Evolutionary conservation across 1,284 basidiomycete genomes (phyloP), one percentile per base, ranked within the genome.

Genomic region (Coriolopsis trogii): DNA sequence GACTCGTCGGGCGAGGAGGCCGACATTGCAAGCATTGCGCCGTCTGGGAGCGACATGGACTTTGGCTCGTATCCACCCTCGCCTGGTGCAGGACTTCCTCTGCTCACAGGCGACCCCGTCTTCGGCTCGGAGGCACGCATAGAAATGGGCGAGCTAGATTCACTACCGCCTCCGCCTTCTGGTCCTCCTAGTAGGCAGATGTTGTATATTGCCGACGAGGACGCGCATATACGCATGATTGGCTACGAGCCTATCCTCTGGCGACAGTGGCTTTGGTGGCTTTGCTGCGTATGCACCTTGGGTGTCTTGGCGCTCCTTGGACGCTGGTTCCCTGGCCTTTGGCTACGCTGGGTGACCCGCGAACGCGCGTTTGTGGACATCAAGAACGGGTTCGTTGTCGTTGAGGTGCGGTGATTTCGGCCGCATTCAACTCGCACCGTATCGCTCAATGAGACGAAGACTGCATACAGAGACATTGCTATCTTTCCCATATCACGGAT

Each of bases 301-400:
- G 97, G 97, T 3, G 70, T 85, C 7, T 73, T 98, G 28, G 89
- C 84, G 8, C 79, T 99, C 13, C 70, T 97, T 4, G 94, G 94
- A 1, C 86, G 95, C 62, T 99, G 97, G 97, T 85, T 97, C 60
- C 96, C 97, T 41, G 82, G 79, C 4, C 63, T 95, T 34, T 97
- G 95, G 92, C 81, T 99, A 45, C 82, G 82, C 30, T 95, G 87
- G 79, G 88, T 93, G n/a, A 85, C 93, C 1, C 79, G 76, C 47
- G 92, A 96, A 69, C 89, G 82, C 47, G 85, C 89, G 4, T 99
- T 99, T 64, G 84, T 85, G 38, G 77, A 91, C 48, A 80, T 86
- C 9, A 74, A 77, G 40, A 70, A 82, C 60, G 87, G 91, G 10
- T 85, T 89, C 70, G 81, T 99, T 44, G 89, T 97, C 20, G 87